Evolutionary conservation across 2,329 filamentous ascomycete genomes (phyloP), one percentile per base, ranked within the genome.

Genomic region (Sporothrix luriei): DNA sequence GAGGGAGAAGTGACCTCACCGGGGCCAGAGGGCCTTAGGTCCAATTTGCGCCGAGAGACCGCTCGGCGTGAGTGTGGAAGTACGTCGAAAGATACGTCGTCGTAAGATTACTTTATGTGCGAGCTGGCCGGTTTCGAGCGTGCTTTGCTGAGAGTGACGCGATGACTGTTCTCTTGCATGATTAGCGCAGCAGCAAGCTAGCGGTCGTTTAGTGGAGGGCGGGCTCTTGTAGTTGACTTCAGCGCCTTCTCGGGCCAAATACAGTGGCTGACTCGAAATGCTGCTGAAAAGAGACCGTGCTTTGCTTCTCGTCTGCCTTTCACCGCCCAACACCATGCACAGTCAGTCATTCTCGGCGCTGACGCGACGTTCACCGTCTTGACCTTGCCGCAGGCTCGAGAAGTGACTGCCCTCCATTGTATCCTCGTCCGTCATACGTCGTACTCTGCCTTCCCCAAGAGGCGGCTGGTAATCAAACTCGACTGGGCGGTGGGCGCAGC

Each of bases 81-180:
- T 33, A 33, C 33, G 33, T 7, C 33, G 33, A n/a, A n/a, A n/a
- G n/a, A n/a, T n/a, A n/a, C n/a, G n/a, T n/a, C n/a, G n/a, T n/a
- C n/a, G n/a, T n/a, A n/a, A n/a, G n/a, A n/a, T n/a, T 33, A 9
- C 33, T 33, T 10, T 49, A 19, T 3, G 48, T 7, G 48, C 19
- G 48, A 4, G 46, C 7, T 14, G 54, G 54, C 29, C 9, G 54
- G 26, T 14, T 26, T 19, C 14, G 21, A 61, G 7, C 9, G 40
- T 13, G 14, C 26, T 26, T 7, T 10, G 62, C 48, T 40, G 62
- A 52, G 59, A 48, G 48, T 7, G 21, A 43, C 19, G 40, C 21
- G 43, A 65, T 65, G 62, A 65, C 62, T 65, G 62, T 65, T 51
- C 46, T 65, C 43, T 46, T 51, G 62, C 62, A 65, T 62, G 59